Evolutionary conservation across 2,329 filamentous ascomycete genomes (phyloP).

Genomic region (Geosmithia flava): DNA sequence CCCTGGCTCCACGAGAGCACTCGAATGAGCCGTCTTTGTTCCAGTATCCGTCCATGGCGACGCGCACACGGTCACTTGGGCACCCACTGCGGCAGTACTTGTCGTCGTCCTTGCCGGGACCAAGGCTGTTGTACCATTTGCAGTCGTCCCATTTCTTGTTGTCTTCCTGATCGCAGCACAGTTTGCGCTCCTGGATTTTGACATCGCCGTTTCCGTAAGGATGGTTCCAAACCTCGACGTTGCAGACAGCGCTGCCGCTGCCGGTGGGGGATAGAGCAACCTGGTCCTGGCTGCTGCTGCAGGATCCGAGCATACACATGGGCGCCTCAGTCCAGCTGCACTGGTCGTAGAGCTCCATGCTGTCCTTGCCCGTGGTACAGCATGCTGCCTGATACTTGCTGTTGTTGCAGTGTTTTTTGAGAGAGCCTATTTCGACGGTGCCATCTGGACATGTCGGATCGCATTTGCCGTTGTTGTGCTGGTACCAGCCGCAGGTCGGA

Average conservation of each 20-base stretch:
- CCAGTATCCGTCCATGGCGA: neutral
- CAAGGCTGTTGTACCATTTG: neutral
- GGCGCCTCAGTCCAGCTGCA: no score
- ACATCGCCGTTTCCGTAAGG: no score
- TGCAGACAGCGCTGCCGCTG: no score
- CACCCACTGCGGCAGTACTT: neutral
- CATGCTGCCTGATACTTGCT: constrained; percentile 6
- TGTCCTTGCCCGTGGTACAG: constrained; percentile 1
- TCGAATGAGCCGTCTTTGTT: neutral
- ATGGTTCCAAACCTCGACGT: no score
- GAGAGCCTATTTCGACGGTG: constrained; percentile 6
- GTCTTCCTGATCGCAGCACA: neutral
- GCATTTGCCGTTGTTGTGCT: constrained; percentile 7
- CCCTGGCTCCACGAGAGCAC: neutral
- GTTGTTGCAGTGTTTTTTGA: constrained; percentile 3
- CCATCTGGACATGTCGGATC: constrained; percentile 4
- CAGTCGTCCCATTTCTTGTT: neutral
- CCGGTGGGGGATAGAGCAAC: no score
- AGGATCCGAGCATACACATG: no score
- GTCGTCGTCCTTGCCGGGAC: neutral
- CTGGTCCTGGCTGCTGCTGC: no score
- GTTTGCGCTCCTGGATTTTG: no score
- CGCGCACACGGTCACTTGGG: neutral
- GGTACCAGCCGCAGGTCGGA: constrained; percentile 7
- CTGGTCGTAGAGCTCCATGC: no score